These are phyloP conservation scores for Paratrimastix pyriformis DNA, from an alignment of 78 protist species.

Conservation along the genomic window DNA sequence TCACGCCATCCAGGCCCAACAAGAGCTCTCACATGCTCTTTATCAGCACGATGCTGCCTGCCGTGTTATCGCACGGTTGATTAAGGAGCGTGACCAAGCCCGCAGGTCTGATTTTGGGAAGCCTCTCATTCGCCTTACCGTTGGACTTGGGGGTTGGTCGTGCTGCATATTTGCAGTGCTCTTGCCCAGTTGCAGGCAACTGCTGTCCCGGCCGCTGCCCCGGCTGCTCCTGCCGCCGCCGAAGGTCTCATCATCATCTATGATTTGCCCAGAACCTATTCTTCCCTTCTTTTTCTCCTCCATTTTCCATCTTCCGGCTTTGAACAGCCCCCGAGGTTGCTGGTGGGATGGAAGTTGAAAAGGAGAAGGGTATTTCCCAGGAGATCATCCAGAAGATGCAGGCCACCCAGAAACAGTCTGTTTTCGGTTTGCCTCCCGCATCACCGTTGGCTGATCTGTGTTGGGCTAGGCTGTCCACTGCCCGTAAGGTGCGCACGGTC, in stretches of 20 bases:
- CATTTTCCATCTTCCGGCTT: too few relatives aligned
- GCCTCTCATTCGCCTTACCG: too few relatives aligned
- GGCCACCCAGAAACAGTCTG: constrained; percentile 22
- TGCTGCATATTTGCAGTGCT: too few relatives aligned
- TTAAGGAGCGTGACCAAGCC: constrained; percentile 81
- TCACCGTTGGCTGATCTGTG: background rate
- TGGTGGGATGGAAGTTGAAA: background rate
- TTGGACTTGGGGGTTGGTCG: too few relatives aligned
- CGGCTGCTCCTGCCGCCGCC: constrained; percentile 8
- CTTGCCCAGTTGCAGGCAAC: background rate
- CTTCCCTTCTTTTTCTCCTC: too few relatives aligned
- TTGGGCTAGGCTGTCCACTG: constrained; percentile 32
- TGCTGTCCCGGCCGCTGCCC: background rate
- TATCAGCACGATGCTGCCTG: constrained; percentile 97
- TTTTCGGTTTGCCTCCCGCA: too few relatives aligned
- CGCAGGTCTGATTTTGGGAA: constrained; percentile 37
- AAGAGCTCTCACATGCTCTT: constrained; percentile 84
- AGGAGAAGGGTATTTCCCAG: too few relatives aligned
- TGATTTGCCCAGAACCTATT: too few relatives aligned
- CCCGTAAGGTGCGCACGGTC: constrained; percentile 42
- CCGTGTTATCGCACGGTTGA: constrained; percentile 90
- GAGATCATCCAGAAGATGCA: constrained; percentile 1
- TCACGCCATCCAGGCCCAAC: constrained; percentile 18
- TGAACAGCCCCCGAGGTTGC: too few relatives aligned
- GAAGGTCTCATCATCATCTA: too few relatives aligned